phyloP scores from a whole-genome alignment of 2,329 filamentous ascomycete genomes.

The Cryphonectria carpinicola region DNA sequence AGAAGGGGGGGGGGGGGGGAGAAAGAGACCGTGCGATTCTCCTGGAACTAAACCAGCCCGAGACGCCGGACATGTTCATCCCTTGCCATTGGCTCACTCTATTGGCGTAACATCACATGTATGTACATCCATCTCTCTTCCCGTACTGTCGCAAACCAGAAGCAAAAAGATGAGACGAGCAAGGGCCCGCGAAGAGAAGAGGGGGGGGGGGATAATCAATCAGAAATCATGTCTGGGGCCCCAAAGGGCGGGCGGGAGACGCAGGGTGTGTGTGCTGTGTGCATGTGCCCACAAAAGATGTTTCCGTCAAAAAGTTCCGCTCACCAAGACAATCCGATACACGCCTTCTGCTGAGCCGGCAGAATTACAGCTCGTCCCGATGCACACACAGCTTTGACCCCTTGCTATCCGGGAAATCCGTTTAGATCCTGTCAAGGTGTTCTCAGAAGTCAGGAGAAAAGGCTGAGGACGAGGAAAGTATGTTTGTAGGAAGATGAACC shows the following conservation, averaged over 20 bases:
- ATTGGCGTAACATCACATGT: conserved; percentile 6
- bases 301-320: neutral
- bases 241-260: neutral
- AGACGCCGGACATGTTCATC: neutral
- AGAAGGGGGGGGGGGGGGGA: neutral
- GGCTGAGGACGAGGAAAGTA: neutral
- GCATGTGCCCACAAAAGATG: neutral
- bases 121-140: neutral
- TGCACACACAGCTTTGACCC: neutral
- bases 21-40: neutral
- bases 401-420: neutral
- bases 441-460: neutral
- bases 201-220: neutral
- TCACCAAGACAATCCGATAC: neutral
- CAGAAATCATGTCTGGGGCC: neutral
- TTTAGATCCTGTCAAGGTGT: neutral
- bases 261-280: neutral
- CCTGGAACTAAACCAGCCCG: neutral
- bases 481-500: neutral
- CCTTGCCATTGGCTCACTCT: neutral
- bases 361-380: neutral
- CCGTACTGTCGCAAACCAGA: neutral
- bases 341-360: neutral
- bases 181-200: no score
- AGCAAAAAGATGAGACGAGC: conserved; percentile 2